Base-by-base conservation (phyloP, 306 rosid genomes). In the Sesbania bispinosa region DNA sequence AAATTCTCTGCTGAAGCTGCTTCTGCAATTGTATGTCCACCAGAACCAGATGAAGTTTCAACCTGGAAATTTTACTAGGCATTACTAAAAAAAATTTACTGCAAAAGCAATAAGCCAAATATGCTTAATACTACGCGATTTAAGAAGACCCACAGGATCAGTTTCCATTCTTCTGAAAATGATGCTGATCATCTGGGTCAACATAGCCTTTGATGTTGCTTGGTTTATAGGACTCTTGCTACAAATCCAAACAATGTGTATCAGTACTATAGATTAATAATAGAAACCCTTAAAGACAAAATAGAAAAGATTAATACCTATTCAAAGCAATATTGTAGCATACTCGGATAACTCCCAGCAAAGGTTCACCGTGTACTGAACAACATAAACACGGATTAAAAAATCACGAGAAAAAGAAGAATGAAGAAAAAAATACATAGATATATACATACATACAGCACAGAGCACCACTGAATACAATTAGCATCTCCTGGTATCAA, bases 191-290 rank as follows among this genome's bases (percentile, higher is more conserved):
- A 95, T 95, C 82, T 95, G 99, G 4, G 97, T 95, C 81, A 95
- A 89, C 99, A 95, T 95, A 71, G 99, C 99, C 89, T 95, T 95
- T 64, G 99, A 87, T 7, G 99, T 95, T 77, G 96, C 97, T 86
- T 95, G 99, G 82, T 95, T 95, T 80, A 95, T 84, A 46, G 97
- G 96, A 83, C 96, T 92, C 94, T 95, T 95, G 84, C 99, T 95
- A 69, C 83, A 83, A 62, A 69, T 76, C 67, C 80, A 83, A 80
- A 79, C 46, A 80, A 60, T 29, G 51, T 36, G 75, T 70, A 71
- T 71, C 67, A 80, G 80, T 66, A 76, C 68, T 15, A 68, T 27
- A 80, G 47, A 29, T 35, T 72, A 65, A 74, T 36, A 67, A 39
- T 32, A 62, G 78, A 32, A 71, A 74, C 62, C 67, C 74, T 69